Evolutionary conservation across 352 stramenopile genomes (phyloP).

Genomic region (Pythium aquatile): DNA sequence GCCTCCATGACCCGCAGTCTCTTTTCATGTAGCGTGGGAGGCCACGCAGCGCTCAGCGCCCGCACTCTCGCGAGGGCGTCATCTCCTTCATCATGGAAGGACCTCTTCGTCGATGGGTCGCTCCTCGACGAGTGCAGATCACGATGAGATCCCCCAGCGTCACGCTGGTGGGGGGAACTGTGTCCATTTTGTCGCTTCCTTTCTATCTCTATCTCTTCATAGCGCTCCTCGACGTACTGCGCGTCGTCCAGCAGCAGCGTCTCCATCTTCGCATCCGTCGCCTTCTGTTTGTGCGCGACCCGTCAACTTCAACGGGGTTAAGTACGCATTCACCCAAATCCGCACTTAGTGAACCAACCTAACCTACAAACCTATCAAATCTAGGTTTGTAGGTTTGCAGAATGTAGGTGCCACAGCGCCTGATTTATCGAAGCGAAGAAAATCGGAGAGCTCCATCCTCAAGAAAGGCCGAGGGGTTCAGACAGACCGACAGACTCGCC

Average conservation of each 20-base stretch:
- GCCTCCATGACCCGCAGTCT: slow-evolving; percentile 5
- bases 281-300: neutral
- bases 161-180: neutral
- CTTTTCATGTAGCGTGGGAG: neutral
- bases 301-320: slow-evolving; percentile 25
- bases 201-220: slow-evolving; percentile 37
- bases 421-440: slow-evolving; percentile 13
- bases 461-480: neutral
- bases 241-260: slow-evolving; percentile 45
- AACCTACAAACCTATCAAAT: slow-evolving; percentile 8
- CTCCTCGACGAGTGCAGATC: neutral
- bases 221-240: slow-evolving; percentile 49
- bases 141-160: neutral
- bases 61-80: neutral
- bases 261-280: slow-evolving; percentile 38
- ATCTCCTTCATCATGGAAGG: neutral
- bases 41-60: slow-evolving; percentile 2
- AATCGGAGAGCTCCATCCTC: neutral
- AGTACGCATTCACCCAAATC: slow-evolving; percentile 16
- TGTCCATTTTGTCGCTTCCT: slow-evolving; percentile 6
- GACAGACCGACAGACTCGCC: neutral
- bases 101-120: neutral
- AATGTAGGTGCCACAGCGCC: neutral
- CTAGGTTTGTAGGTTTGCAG: slow-evolving; percentile 15
- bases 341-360: neutral